These are phyloP conservation scores for Russula foetens DNA, from an alignment of 768 basidiomycete genomes.

Conservation along the genomic window DNA sequence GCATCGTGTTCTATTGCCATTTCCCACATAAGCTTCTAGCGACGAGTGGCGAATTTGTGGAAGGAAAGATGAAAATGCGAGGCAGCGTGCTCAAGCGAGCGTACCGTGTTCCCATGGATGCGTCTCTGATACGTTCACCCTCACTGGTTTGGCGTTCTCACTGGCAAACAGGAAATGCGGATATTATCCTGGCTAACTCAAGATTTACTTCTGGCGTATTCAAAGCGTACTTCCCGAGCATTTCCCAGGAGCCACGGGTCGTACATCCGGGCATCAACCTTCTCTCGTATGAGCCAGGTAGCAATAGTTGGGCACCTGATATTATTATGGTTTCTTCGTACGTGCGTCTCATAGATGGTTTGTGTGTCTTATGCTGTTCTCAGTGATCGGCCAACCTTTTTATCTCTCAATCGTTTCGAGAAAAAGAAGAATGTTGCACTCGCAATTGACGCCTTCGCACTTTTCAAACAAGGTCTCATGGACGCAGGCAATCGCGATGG, in stretches of 20 bases:
- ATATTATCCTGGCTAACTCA: constrained; percentile 88
- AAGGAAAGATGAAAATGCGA: constrained; percentile 39
- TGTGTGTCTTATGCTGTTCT: neutral
- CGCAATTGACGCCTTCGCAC: constrained; percentile 72
- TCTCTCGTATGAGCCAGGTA: constrained; percentile 47
- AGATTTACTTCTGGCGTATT: constrained; percentile 83
- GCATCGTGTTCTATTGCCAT: constrained; percentile 95
- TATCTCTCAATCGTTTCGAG: constrained; percentile 94
- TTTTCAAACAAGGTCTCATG: constrained; percentile 32
- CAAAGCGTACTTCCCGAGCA: constrained; percentile 61
- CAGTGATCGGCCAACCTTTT: constrained; percentile 60
- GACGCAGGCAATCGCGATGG: constrained; percentile 8
- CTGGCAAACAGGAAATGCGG: constrained; percentile 61
- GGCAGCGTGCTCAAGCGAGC: constrained; percentile 53
- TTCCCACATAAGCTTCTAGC: constrained; percentile 94
- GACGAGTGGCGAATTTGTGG: constrained; percentile 55
- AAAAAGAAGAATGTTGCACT: constrained; percentile 86
- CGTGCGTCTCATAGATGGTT: constrained; percentile 23
- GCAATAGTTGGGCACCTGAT: constrained; percentile 41
- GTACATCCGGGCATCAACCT: constrained; percentile 96
- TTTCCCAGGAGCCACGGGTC: constrained; percentile 55
- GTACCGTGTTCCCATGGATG: constrained; percentile 89
- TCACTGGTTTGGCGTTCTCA: neutral
- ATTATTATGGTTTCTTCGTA: constrained; percentile 51
- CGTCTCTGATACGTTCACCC: constrained; percentile 22